Conservation (phyloP, 352 stramenopile genomes). For the Phytophthora quininea region DNA sequence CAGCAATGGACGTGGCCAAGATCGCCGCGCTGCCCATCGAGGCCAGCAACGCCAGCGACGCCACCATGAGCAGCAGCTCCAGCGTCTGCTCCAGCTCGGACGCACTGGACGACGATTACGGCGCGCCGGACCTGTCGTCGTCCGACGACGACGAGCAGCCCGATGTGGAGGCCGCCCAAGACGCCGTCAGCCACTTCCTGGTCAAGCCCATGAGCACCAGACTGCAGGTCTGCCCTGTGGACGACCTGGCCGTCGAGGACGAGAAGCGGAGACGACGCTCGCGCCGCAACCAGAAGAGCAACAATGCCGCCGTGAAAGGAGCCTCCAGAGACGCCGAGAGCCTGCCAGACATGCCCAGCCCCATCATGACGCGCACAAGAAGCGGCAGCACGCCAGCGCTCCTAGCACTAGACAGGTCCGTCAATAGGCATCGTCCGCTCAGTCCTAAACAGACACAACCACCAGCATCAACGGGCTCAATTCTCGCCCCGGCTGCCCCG, state of each 20-base stretch:
- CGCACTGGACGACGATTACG: constrained; percentile 45
- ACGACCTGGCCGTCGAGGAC: constrained; percentile 79
- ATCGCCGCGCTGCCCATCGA: constrained; percentile 24
- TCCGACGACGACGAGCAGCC: constrained; percentile 43
- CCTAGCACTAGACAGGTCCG: constrained; percentile 5
- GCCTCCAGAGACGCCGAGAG: constrained; percentile 62
- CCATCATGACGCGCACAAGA: constrained; percentile 32
- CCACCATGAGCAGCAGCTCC: constrained; percentile 48
- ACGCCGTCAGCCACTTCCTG: constrained; percentile 37
- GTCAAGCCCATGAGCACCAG: constrained; percentile 78
- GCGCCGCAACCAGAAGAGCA: constrained; percentile 37
- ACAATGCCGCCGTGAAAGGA: constrained; percentile 50
- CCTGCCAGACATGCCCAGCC: constrained; percentile 52
- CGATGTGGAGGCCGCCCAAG: constrained; percentile 27
- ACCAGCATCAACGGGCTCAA: constrained; percentile 16
- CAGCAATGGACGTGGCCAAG: constrained; percentile 15
- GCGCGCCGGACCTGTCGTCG: constrained; percentile 38
- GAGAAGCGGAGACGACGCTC: constrained; percentile 75
- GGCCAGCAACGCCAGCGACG: constrained; percentile 40
- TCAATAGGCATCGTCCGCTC: constrained; percentile 15
- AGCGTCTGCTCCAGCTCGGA: constrained; percentile 41
- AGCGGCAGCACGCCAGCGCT: constrained; percentile 28
- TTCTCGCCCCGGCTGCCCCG: constrained; percentile 29
- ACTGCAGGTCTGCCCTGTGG: constrained; percentile 73
- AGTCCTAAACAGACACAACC: constrained; percentile 21